phyloP scores from a whole-genome alignment of 306 rosid genomes.

The Cucurbita argyrosperma region DNA sequence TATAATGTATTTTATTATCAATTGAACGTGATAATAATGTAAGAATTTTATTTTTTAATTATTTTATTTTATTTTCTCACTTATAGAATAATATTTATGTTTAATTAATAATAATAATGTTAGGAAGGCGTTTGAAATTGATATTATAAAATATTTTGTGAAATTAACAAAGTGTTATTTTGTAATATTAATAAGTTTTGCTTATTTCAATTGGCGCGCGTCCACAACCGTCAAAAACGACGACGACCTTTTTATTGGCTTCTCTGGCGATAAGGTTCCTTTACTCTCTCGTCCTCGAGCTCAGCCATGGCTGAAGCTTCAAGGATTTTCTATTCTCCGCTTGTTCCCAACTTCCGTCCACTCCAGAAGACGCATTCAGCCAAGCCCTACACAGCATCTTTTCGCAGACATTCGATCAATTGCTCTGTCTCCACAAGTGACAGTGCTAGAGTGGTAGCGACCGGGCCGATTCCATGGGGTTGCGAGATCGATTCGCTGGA shows the following conservation, averaged over 20 bases:
- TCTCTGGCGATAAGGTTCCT: conserved; percentile 37
- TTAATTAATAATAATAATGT: too few relatives aligned
- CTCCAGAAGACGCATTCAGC: conserved; percentile 12
- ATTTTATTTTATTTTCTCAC: too few relatives aligned
- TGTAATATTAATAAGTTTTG: too few relatives aligned
- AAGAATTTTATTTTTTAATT: too few relatives aligned
- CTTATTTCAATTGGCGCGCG: background rate
- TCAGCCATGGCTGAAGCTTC: conserved; percentile 68
- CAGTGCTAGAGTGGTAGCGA: conserved; percentile 6
- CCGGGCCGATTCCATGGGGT: conserved; percentile 57
- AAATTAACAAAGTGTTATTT: too few relatives aligned
- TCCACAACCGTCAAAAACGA: background rate
- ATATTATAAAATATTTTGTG: too few relatives aligned
- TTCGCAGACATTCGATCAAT: conserved; percentile 22
- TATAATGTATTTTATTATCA: too few relatives aligned
- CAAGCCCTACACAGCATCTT: conserved; percentile 12
- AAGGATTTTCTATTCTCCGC: conserved; percentile 17
- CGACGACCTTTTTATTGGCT: background rate
- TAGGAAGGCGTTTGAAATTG: too few relatives aligned
- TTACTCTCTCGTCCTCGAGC: background rate
- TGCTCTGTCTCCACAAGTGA: conserved; percentile 43
- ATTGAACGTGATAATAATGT: too few relatives aligned
- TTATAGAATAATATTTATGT: too few relatives aligned
- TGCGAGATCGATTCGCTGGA: conserved; percentile 74
- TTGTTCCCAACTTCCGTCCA: conserved; percentile 24